These are phyloP conservation scores for Artemisia tridentata DNA, from an alignment of 129 eudicot genomes.

Conservation along the genomic window DNA sequence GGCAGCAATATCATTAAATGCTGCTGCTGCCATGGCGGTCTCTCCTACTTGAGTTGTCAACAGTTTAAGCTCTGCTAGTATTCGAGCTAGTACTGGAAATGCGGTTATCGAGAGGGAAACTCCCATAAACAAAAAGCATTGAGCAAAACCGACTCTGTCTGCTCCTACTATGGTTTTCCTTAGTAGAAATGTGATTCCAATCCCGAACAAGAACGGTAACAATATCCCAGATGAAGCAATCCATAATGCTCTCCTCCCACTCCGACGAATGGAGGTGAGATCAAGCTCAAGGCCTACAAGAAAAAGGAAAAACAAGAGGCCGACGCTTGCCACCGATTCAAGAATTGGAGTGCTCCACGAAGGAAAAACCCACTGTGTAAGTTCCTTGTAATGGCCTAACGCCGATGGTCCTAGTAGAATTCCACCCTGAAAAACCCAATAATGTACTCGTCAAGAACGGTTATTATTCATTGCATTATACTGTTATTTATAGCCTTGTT, in stretches of 20 bases:
- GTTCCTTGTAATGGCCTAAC: slow-evolving; percentile 49
- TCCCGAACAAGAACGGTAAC: slow-evolving; percentile 52
- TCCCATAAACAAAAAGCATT: slow-evolving; percentile 62
- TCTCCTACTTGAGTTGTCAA: slow-evolving; percentile 63
- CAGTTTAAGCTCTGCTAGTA: slow-evolving; percentile 71
- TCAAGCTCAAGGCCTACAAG: slow-evolving; percentile 80
- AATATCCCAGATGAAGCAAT: slow-evolving; percentile 61
- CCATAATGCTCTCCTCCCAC: slow-evolving; percentile 48
- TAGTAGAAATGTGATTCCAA: slow-evolving; percentile 54
- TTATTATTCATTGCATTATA: background rate
- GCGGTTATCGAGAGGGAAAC: slow-evolving; percentile 82
- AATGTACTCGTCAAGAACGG: background rate
- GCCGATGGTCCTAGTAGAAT: slow-evolving; percentile 75
- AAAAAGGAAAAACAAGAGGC: slow-evolving; percentile 68
- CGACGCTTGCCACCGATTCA: slow-evolving; percentile 63
- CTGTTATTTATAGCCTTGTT: too few relatives aligned
- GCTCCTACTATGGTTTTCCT: slow-evolving; percentile 39
- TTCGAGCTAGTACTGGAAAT: slow-evolving; percentile 77
- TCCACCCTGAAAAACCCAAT: slow-evolving; percentile 52
- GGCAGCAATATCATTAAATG: slow-evolving; percentile 67
- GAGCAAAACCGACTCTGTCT: slow-evolving; percentile 39
- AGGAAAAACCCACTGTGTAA: slow-evolving; percentile 52
- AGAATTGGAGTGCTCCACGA: slow-evolving; percentile 72
- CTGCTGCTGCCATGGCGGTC: slow-evolving; percentile 80
- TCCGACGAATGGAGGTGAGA: slow-evolving; percentile 46